Conservation (phyloP, 2,329 filamentous ascomycete genomes). For the Paracoccidioides brasiliensis region DNA sequence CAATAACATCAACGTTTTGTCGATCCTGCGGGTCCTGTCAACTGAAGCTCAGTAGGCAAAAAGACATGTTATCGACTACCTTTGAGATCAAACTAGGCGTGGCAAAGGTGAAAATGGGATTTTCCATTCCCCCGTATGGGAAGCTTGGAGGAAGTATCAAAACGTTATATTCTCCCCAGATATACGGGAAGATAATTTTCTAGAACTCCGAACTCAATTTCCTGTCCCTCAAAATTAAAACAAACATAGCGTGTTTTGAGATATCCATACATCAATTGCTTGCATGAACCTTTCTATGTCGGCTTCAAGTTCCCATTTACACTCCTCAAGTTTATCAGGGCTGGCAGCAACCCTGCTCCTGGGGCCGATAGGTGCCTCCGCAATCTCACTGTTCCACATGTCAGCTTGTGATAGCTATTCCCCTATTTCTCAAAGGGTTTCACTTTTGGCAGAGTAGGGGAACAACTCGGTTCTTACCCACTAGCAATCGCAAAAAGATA, state of each 20-base stretch:
- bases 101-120: conserved; percentile 87
- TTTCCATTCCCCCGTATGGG: conserved; percentile 74
- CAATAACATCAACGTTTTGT: conserved; percentile 92
- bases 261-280: conserved; percentile 50
- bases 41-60: not conserved
- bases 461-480: conserved; percentile 25
- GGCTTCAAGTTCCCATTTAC: conserved; percentile 80
- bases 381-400: conserved; percentile 52
- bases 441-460: not conserved
- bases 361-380: conserved; percentile 71
- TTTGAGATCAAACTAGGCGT: conserved; percentile 91
- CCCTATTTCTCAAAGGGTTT: not conserved
- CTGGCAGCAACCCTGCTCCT: conserved; percentile 75
- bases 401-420: not conserved
- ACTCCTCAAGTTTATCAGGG: conserved; percentile 70
- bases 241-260: not conserved
- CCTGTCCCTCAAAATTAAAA: not conserved
- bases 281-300: conserved; percentile 90
- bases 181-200: conserved; percentile 68
- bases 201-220: conserved; percentile 13
- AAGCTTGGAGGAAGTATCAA: conserved; percentile 82
- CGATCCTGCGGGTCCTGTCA: conserved; percentile 39
- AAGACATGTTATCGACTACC: conserved; percentile 16
- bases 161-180: conserved; percentile 92
- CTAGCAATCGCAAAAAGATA: conserved; percentile 88